Base-by-base conservation (phyloP, 23 red algal species). In the Gracilaria vermiculophylla region DNA sequence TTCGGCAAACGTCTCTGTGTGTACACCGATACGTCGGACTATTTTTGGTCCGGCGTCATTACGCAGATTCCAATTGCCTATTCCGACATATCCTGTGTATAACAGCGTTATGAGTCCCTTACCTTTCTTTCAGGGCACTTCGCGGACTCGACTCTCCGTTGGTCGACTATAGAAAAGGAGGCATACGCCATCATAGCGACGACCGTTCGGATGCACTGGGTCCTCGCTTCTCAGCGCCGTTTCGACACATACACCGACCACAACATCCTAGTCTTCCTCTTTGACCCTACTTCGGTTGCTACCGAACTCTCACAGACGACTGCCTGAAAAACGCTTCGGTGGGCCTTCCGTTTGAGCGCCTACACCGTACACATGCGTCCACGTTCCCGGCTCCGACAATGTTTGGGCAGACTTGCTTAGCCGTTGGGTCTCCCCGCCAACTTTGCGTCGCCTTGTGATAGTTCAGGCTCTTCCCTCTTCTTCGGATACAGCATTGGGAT, bases 171-270 rank as follows among this genome's bases (percentile, higher is more conserved):
- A 5, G 71, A 49, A 48, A 48, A 49, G 14, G 71, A 77, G 17
- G 34, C 71, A 3, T 77, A 2, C 43, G 41, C 32, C 5, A 25
- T 77, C 15, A 5, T 49, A 4, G 71, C 71, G 37, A 31, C 15
- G 2, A 12, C n/a, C 8, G 71, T 12, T 1, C 10, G 23, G 12
- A 48, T 77, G 43, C 14, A 48, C 3, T 77, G 71, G 71, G 37
- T 77, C 1, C 9, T 25, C n/a, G 34, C 34, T 48, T 1, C 5
- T 14, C 32, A 34, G 6, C 2, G 2, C 5, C 3, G 71, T 25
- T 77, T 77, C 20, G 37, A 77, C 5, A 2, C 50, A n/a, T 17
- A 77, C 29, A 77, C 71, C 41, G 71, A 77, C 23, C 71, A 77
- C 15, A 77, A 77, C 41, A 77, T 49, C 37, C 5, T 77, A 1